Conservation (phyloP, 768 basidiomycete genomes). For the Gymnopilus junonius region DNA sequence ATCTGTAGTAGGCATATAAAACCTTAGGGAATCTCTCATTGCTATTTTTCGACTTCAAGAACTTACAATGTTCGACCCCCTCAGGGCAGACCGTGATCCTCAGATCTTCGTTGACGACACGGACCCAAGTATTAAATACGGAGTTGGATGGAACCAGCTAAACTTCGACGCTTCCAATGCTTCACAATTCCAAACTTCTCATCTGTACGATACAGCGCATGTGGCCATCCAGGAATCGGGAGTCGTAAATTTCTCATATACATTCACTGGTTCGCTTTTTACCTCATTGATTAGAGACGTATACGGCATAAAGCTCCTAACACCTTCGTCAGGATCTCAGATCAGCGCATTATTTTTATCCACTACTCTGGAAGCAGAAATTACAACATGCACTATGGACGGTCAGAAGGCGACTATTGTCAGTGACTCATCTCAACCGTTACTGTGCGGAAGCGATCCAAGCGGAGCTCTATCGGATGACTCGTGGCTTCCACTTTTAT, state of each 20-base stretch:
- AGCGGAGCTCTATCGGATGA: too few relatives aligned
- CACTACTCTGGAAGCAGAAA: not conserved
- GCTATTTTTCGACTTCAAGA: too few relatives aligned
- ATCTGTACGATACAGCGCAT: not conserved
- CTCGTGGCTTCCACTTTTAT: too few relatives aligned
- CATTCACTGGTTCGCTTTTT: not conserved
- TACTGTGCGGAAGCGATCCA: too few relatives aligned
- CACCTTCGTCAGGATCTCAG: not conserved
- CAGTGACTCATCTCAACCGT: too few relatives aligned
- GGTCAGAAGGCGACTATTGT: too few relatives aligned
- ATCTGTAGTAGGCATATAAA: too few relatives aligned
- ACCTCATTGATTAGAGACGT: not conserved
- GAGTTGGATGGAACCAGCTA: not conserved
- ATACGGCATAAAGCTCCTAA: not conserved
- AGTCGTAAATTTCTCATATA: not conserved
- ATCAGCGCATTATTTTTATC: not conserved
- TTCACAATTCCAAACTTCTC: not conserved
- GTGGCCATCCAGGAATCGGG: not conserved
- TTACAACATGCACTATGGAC: not conserved
- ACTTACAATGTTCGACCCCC: too few relatives aligned
- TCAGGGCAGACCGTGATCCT: too few relatives aligned
- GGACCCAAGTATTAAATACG: not conserved
- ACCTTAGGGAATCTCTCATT: too few relatives aligned
- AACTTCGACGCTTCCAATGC: not conserved
- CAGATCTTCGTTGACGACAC: constrained; percentile 1